Base-by-base conservation (phyloP, 2,329 filamentous ascomycete genomes). In the Arachnomyces sp. region DNA sequence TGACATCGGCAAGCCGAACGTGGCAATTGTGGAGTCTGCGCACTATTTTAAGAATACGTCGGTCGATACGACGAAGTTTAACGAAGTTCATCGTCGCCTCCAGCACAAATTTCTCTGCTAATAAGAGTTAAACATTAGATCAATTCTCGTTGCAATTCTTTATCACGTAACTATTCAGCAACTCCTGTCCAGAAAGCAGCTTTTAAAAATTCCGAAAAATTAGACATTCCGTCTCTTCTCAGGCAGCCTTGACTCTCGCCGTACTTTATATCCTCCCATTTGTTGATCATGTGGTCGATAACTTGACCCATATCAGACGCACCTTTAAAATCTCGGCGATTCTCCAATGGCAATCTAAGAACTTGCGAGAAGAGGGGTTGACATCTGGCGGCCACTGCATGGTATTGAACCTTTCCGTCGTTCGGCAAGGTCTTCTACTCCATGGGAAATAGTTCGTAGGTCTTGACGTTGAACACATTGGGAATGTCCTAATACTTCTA, bases 281-380 rank as follows among this genome's bases (percentile, higher is more conserved):
- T 18, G 7, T n/a, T 9, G 3, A 32, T 39, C 7, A 31, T 15
- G 3, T 21, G 28, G 14, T 39, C 29, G 7, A 39, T 32, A 13
- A 21, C 11, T 25, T 39, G 15, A 25, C 28, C 15, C 29, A 32
- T 39, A 31, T 17, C 36, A 9, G 15, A 39, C 14, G 28, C 36
- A 18, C n/a, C n/a, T 39, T 39, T 13, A 38, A 32, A 17, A 38
- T 32, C 35, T 30, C 21, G 4, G 36, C 36, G 2, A 38, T 17
- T 25, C 15, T 32, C 13, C 16, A 32, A 14, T 21, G 36, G 14
- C 36, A 38, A 5, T 17, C 36, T 31, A 39, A 17, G 2, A 31
- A 11, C 15, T 31, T 18, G 11, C 28, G 36, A 31, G 16, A 39
- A 13, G 36, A 17, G 4, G 28, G 36, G 1, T 7, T 33, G 3